Conservation (phyloP, 176 grass and related monocot genomes). For the Rhynchospora tenuis region DNA sequence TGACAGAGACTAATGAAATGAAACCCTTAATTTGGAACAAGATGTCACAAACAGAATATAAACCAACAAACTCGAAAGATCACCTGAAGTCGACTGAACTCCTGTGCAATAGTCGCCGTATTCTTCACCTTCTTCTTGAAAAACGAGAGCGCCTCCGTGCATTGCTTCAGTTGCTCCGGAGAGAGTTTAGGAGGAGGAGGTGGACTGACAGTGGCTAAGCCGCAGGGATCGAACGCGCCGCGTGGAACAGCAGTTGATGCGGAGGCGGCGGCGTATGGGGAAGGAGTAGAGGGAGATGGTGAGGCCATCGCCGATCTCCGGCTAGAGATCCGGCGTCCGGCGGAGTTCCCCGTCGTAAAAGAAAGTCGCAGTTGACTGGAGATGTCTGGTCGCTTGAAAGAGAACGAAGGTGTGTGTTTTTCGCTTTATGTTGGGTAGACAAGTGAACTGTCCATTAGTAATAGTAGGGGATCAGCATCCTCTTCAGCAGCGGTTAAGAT, state of each 20-base stretch:
- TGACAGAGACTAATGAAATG: no score
- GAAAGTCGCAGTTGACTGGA: constrained; percentile 24
- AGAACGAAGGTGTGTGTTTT: neutral
- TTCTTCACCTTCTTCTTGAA: constrained; percentile 47
- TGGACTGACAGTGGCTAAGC: constrained; percentile 8
- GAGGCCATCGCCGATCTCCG: constrained; percentile 43
- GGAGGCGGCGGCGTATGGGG: neutral
- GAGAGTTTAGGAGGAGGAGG: constrained; percentile 14
- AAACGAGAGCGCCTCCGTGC: constrained; percentile 42
- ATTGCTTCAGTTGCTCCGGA: constrained; percentile 25
- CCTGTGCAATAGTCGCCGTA: constrained; percentile 22
- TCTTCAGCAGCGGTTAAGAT: no score
- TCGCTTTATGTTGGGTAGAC: neutral
- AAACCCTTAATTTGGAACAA: no score
- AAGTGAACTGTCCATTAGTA: no score
- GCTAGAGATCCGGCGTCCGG: neutral
- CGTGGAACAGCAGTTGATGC: constrained; percentile 12
- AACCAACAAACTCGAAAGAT: constrained; percentile 1
- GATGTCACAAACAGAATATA: no score
- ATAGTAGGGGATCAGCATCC: no score
- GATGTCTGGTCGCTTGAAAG: neutral
- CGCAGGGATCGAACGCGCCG: constrained; percentile 18
- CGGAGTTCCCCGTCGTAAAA: constrained; percentile 37
- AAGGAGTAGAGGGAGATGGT: neutral
- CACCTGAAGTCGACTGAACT: constrained; percentile 58